Base-by-base conservation (phyloP, 208 protist genomes). In the Wallacemonas sp. region DNA sequence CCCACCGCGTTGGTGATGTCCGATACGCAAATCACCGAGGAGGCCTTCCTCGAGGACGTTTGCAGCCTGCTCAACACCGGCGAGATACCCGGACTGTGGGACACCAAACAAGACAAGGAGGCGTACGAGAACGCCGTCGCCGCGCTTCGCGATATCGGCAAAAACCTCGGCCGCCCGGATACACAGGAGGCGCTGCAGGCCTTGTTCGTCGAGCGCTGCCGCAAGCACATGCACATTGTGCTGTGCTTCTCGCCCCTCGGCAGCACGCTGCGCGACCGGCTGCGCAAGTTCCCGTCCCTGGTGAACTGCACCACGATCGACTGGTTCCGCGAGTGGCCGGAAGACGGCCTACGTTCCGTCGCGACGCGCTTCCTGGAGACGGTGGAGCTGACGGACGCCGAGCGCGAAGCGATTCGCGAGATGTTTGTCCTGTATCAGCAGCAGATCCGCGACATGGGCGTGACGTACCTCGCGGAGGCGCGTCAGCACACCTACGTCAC, bases 261-360 rank as follows among this genome's bases (percentile, higher is more conserved):
- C n/a, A 91, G 85, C 62, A 71, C 81, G 24, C 87, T 99, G 66
- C 92, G 98, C 44, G 95, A 90, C 30, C 87, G 98, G 22, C 79
- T 99, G 45, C 85, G 98, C 63, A 96, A 97, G 81, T 99, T 99
- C 79, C 98, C 98, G 13, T 97, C 96, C 3, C 72, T 99, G 15
- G 96, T 99, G 57, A 99, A 98, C 76, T 99, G 98, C 79, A 99
- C 95, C 19, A 99, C 98, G 6, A 99, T 99, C 68, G 98, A 99
- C 84, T 99, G 98, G 98, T 99, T 99, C 83, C 71, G 87, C 13
- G 81, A 95, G 71, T 99, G 98, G 98, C 96, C 97, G 3, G 77
- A 93, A 55, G 89, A 99, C 30, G 98, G 98, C 26, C 85, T 99
- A 24, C 77, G 77, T 58, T 87, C 76, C 36, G 95, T 98, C 27